Evolutionary conservation across 257 asterid genomes (phyloP).

Genomic region (Orobanche coerulescens): DNA sequence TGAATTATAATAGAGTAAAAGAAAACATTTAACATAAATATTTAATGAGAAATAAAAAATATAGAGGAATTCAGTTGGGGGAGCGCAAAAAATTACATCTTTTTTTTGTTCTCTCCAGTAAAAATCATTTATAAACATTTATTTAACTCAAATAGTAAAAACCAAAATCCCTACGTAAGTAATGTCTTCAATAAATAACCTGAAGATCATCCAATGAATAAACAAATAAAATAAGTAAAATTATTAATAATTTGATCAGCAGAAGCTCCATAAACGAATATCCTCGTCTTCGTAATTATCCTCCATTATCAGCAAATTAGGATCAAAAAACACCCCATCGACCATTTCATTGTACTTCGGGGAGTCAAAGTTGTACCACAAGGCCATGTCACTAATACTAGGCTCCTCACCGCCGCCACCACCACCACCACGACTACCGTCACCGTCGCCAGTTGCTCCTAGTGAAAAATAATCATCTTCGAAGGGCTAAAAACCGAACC

Average conservation of each 20-base stretch:
- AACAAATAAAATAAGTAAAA: conserved; percentile 14
- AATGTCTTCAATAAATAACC: conserved; percentile 47
- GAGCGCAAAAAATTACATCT: conserved; percentile 18
- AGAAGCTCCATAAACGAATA: conserved; percentile 63
- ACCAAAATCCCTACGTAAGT: conserved; percentile 23
- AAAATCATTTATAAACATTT: background rate
- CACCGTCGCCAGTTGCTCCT: background rate
- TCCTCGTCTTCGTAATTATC: conserved; percentile 50
- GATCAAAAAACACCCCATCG: conserved; percentile 55
- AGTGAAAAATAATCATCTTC: conserved; percentile 27
- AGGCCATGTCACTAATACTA: conserved; percentile 13
- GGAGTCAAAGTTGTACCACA: conserved; percentile 72
- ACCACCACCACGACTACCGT: background rate
- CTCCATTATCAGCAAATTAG: conserved; percentile 28
- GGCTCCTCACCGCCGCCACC: conserved; percentile 20
- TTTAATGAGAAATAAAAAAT: background rate
- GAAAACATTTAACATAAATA: background rate
- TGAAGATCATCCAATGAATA: conserved; percentile 42
- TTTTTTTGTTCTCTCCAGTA: conserved; percentile 17
- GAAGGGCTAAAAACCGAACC: no score
- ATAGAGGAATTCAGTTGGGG: conserved; percentile 27
- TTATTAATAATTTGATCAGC: conserved; percentile 10
- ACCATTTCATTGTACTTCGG: conserved; percentile 67
- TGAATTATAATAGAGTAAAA: background rate
- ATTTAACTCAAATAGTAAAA: conserved; percentile 2